These are phyloP conservation scores for Plasmopara viticola DNA, from an alignment of 352 stramenopile genomes.

Conservation along the genomic window DNA sequence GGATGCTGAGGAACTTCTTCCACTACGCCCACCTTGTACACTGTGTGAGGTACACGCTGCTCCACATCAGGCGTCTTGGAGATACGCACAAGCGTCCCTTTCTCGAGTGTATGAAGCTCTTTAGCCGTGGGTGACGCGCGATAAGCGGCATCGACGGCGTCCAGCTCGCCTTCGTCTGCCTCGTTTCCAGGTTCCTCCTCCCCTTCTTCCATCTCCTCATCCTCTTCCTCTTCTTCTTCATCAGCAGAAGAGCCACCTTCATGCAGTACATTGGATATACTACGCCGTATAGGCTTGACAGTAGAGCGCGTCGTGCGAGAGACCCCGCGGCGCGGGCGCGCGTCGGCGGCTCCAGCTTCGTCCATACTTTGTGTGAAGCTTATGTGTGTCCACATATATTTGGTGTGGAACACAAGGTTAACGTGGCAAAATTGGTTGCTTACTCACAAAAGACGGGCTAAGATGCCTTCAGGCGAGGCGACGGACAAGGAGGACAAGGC, in stretches of 20 bases:
- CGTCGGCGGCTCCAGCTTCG: constrained; percentile 6
- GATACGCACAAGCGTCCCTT: constrained; percentile 65
- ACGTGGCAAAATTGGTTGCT: neutral
- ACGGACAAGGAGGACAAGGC: constrained; percentile 21
- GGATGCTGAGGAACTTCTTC: constrained; percentile 77
- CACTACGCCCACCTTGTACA: constrained; percentile 72
- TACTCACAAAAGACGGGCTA: constrained; percentile 1
- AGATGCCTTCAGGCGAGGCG: constrained; percentile 26
- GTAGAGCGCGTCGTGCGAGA: constrained; percentile 36
- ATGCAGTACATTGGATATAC: constrained; percentile 1
- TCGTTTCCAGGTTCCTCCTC: constrained; percentile 41
- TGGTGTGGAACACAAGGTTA: constrained; percentile 5
- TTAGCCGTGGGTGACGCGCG: constrained; percentile 21
- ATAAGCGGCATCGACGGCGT: constrained; percentile 22
- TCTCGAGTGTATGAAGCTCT: constrained; percentile 50
- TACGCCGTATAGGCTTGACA: constrained; percentile 27
- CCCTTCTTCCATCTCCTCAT: constrained; percentile 51
- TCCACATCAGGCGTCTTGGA: constrained; percentile 71
- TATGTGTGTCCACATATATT: neutral
- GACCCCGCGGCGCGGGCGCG: constrained; percentile 31
- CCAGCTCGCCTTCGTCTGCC: constrained; percentile 35
- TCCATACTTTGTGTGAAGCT: constrained; percentile 9
- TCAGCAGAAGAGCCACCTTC: constrained; percentile 24
- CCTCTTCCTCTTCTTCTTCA: constrained; percentile 46
- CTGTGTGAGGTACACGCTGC: constrained; percentile 75